A percentile compares a stretch with the other conserved stretches of the same genome.
phyloP scores from a whole-genome alignment of 805 yeast species.

The Kuraishia molischiana region DNA sequence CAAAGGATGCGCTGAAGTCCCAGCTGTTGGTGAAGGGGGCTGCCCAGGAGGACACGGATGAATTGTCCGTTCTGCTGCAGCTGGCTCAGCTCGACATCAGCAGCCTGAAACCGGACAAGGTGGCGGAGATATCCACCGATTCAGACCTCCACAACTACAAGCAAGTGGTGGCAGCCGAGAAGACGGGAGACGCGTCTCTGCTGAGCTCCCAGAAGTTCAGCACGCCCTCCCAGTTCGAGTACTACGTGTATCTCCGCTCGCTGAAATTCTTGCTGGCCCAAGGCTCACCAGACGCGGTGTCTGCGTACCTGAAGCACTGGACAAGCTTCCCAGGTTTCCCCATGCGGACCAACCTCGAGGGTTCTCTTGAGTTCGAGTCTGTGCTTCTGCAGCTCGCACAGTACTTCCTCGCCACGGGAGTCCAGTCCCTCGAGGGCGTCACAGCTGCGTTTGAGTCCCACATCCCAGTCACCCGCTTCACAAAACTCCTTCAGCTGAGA shows the following conservation, averaged over 20 bases:
- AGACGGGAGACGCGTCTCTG: neutral
- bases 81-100: neutral
- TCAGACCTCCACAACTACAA: neutral
- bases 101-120: too few relatives aligned
- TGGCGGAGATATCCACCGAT: too few relatives aligned
- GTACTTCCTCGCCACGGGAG: neutral
- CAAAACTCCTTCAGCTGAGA: neutral
- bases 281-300: neutral
- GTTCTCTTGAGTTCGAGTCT: neutral
- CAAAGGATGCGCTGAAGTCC: neutral
- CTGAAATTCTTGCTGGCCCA: neutral
- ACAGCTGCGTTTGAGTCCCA: neutral
- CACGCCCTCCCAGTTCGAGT: neutral
- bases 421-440: neutral
- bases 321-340: neutral
- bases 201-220: neutral
- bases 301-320: neutral
- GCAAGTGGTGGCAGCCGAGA: neutral
- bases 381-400: neutral
- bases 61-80: too few relatives aligned
- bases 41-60: too few relatives aligned
- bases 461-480: neutral
- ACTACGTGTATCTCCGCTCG: conserved; percentile 1
- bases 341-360: neutral
- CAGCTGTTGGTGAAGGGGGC: neutral